Evolutionary conservation across 495 filamentous ascomycete genomes (phyloP).

Genomic region (Penicillium macrosclerotiorum): DNA sequence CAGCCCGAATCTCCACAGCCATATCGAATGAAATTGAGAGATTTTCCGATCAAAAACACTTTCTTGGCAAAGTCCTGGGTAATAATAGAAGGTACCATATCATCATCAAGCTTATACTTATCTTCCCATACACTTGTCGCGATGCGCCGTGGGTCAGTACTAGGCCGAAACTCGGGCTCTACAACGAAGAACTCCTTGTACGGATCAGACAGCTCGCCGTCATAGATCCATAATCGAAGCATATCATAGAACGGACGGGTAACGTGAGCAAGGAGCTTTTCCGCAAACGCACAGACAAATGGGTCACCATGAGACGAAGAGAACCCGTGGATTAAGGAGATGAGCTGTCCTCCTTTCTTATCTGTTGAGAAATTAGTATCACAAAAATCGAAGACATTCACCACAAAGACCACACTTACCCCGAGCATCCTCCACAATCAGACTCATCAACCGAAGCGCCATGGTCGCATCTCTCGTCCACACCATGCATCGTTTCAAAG

Average conservation of each 20-base stretch:
- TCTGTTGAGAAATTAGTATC: slow-evolving; percentile 38
- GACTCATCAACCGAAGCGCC: slow-evolving; percentile 88
- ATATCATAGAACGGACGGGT: slow-evolving; percentile 98
- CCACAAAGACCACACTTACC: slow-evolving; percentile 44
- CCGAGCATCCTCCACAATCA: slow-evolving; percentile 88
- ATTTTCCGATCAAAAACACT: slow-evolving; percentile 95
- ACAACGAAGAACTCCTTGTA: slow-evolving; percentile 94
- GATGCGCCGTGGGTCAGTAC: slow-evolving; percentile 57
- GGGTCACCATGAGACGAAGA: slow-evolving; percentile 93
- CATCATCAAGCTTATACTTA: slow-evolving; percentile 84
- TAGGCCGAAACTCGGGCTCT: slow-evolving; percentile 58
- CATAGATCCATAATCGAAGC: slow-evolving; percentile 95
- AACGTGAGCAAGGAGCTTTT: slow-evolving; percentile 83
- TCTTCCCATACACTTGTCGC: slow-evolving; percentile 96
- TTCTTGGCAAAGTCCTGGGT: slow-evolving; percentile 90
- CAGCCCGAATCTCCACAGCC: slow-evolving; percentile 90
- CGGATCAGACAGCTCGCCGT: slow-evolving; percentile 94
- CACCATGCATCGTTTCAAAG: slow-evolving; percentile 90
- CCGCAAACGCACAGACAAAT: slow-evolving; percentile 89
- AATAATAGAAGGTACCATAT: slow-evolving; percentile 90
- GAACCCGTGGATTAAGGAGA: slow-evolving; percentile 90
- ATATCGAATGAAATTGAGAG: slow-evolving; percentile 95
- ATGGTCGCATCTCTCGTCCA: slow-evolving; percentile 98
- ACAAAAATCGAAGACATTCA: not conserved
- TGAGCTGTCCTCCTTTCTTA: slow-evolving; percentile 89